Base-by-base conservation (phyloP, 2,329 filamentous ascomycete species). In the Ophiostoma fasciatum region DNA sequence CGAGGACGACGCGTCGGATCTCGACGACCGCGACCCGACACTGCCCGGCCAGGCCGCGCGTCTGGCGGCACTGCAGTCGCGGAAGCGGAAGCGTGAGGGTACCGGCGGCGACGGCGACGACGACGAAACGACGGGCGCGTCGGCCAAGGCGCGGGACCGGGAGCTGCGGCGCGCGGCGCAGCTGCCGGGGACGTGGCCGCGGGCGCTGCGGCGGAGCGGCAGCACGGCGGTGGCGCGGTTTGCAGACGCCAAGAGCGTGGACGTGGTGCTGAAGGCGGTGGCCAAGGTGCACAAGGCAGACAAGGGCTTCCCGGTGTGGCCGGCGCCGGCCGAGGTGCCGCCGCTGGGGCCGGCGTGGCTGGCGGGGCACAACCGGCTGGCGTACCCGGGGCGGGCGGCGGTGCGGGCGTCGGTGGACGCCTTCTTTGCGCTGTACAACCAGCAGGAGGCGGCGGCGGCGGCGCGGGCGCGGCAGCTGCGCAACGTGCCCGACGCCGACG, bases 401-500 rank as follows among this genome's bases (percentile, higher is more conserved):
- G 66, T 93, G n/a, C 76, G 92, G 50, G 60, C 65, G 27, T 70
- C 74, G 4, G 78, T 94, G 18, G 85, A 94, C 51, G 74, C 77
- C 25, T 96, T 85, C 63, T 93, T 96, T 68, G 69, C 71, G 17
- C 65, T 75, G n/a, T 96, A 85, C 61, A 80, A 66, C 60, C 71
- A 51, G 60, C 82, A 64, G 60, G 81, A 70, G 64, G 74, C 56
- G 58, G 78, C 64, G 57, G 77, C 64, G 47, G 68, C 51, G 45
- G 76, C 62, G 59, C 67, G 63, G 51, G 79, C 60, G 52, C 75
- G 72, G 59, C 62, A 70, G 37, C 62, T 78, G 42, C 74, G 82
- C 42, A 78, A 80, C 46, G 77, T 84, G 49, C 84, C 88, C 0
- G 90, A 98, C 55, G 87, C 84, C 51, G 90, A 98, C 55, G 90